These are phyloP conservation scores for Solanum boliviense DNA, from an alignment of 257 asterid species.

Conservation along the genomic window DNA sequence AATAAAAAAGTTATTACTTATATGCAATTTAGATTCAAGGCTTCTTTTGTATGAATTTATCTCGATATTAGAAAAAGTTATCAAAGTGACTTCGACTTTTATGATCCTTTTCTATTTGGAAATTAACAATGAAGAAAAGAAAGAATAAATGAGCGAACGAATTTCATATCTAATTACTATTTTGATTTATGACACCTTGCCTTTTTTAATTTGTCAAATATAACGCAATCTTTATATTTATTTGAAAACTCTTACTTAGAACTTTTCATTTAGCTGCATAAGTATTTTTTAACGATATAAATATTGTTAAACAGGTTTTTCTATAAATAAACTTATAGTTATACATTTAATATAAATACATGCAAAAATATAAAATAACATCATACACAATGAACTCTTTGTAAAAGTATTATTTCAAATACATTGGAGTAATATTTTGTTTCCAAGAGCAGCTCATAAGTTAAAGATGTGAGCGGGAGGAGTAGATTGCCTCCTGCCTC, in stretches of 20 bases:
- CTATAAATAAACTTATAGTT: not conserved
- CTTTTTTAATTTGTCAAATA: not conserved
- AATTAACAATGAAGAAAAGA: not conserved
- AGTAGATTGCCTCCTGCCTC: not conserved
- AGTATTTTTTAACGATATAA: not conserved
- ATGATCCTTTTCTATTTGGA: not conserved
- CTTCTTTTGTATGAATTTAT: too few relatives aligned
- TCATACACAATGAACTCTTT: not conserved
- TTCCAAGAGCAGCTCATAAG: not conserved
- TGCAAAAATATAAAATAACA: not conserved
- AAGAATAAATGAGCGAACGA: not conserved
- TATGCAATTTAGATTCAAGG: too few relatives aligned
- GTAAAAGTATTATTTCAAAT: not conserved
- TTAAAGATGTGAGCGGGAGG: too few relatives aligned
- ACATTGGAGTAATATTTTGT: not conserved
- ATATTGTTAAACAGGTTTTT: not conserved
- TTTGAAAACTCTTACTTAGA: not conserved
- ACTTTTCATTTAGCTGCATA: not conserved
- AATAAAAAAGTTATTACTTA: not conserved
- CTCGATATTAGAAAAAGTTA: not conserved
- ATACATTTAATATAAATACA: not conserved
- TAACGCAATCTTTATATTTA: not conserved
- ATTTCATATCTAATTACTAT: not conserved
- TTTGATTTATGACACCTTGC: not conserved
- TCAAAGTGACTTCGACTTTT: not conserved